Base-by-base conservation (phyloP, 2,329 filamentous ascomycete species). In the Cladosporium phlei region DNA sequence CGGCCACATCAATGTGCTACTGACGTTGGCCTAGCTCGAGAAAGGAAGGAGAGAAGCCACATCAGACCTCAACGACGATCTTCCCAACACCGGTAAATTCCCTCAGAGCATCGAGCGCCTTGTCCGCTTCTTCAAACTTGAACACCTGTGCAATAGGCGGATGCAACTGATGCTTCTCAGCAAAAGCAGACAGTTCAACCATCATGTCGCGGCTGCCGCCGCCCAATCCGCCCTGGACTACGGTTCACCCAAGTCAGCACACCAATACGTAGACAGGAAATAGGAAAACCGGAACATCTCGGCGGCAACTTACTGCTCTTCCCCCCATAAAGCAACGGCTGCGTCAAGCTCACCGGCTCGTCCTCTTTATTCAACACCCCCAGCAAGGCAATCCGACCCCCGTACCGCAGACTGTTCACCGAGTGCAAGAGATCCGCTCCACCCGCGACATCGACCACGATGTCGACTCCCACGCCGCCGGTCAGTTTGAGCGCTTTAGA, bases 401-500 rank as follows among this genome's bases (percentile, higher is more conserved):
- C 66, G 24, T 66, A 66, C 2, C 59, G 59, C 2, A 66, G 60
- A 14, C 64, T 62, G n/a, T 68, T 63, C 33, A 70, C 63, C 0
- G 60, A 63, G 40, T 68, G 66, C 29, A 52, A 46, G 17, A 76
- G 58, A 1, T 71, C 75, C 21, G 66, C 59, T 2, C 72, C 71
- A 10, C 73, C 71, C 10, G 73, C 70, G 11, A 70, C 66, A 53
- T 77, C 72, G 32, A 77, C 64, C 29, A 73, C 69, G 38, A 74
- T 68, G 51, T 76, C 71, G 5, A 66, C 66, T 30, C 68, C 69
- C 2, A 57, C 50, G 30, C 59, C 60, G 9, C 57, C 47, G 0
- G 71, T 74, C 3, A 72, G 59, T 8, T 67, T 66, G 38, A 75
- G 69, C 9, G 79, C 80, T 19, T 71, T 71, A 2, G 66, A 61